A percentile compares a stretch with the other conserved stretches of the same genome.
phyloP scores from a whole-genome alignment of 73 alveolate genomes.

The Loxodes magnus region DNA sequence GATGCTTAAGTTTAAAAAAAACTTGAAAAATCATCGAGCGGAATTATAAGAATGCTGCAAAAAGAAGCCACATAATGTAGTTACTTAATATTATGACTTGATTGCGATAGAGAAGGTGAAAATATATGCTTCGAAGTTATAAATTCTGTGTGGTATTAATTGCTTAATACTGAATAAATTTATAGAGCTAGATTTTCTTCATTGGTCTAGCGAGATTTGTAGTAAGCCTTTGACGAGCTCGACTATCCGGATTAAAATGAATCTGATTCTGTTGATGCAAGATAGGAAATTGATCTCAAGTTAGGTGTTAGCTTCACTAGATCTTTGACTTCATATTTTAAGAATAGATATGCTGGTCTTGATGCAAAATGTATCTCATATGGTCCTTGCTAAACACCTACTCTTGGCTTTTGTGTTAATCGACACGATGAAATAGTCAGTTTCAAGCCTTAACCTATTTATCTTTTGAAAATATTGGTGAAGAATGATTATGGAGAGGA shows the following conservation, averaged over 20 bases:
- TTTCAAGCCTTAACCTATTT: constrained; percentile 90
- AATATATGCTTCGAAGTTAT: constrained; percentile 98
- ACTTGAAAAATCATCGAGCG: constrained; percentile 63
- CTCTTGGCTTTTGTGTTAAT: constrained; percentile 98
- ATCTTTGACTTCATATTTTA: constrained; percentile 82
- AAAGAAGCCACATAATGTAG: constrained; percentile 62
- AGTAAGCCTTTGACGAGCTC: constrained; percentile 66
- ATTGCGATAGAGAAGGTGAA: constrained; percentile 99
- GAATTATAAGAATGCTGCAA: constrained; percentile 30
- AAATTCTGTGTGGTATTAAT: constrained; percentile 39
- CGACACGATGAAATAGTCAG: constrained; percentile 91
- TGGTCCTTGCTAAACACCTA: constrained; percentile 99
- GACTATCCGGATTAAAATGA: constrained; percentile 80
- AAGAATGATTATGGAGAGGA: constrained; percentile 14
- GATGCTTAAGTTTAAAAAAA: constrained; percentile 86
- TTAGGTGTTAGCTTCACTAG: constrained; percentile 97
- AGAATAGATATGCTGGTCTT: constrained; percentile 57
- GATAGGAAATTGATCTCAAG: constrained; percentile 96
- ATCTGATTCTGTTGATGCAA: constrained; percentile 88
- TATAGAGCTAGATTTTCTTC: constrained; percentile 92
- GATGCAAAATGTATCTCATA: constrained; percentile 71
- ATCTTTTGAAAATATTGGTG: constrained; percentile 33
- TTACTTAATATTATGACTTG: constrained; percentile 96
- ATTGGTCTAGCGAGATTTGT: constrained; percentile 70
- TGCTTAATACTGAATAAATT: constrained; percentile 36